Evolutionary conservation across 139 green algal species (phyloP).

Genomic region (Chlorella sp.): DNA sequence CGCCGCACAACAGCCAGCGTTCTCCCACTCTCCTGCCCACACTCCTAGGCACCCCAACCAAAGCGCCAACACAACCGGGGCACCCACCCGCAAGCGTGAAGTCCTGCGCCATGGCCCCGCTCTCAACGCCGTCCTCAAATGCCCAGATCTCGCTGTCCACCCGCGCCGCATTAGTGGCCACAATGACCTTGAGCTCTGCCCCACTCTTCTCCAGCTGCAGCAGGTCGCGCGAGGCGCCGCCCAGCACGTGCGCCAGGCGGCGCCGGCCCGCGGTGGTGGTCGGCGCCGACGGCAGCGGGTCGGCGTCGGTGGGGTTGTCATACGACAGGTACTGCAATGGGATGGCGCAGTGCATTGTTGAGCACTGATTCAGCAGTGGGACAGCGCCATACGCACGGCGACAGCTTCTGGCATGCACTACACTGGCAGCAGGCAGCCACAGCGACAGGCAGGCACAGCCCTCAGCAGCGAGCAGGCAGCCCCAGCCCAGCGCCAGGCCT

Average conservation of each 20-base stretch:
- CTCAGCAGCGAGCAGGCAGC: too few species aligned
- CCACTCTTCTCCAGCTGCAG: slow-evolving; percentile 28
- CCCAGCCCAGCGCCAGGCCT: too few species aligned
- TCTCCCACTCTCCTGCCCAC: too few species aligned
- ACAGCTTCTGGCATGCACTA: too few species aligned
- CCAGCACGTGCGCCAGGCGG: neutral
- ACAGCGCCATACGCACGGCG: too few species aligned
- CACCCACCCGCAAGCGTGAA: slow-evolving; percentile 19
- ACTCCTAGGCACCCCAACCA: too few species aligned
- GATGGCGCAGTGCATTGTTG: neutral
- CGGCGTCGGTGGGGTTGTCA: neutral
- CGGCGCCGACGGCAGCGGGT: neutral
- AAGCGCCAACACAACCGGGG: too few species aligned
- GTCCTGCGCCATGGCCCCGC: slow-evolving; percentile 71
- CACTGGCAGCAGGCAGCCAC: too few species aligned
- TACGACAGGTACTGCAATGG: slow-evolving; percentile 16
- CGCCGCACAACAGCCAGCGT: too few species aligned
- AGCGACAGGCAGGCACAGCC: too few species aligned
- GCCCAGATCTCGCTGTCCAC: slow-evolving; percentile 36
- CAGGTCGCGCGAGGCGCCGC: neutral
- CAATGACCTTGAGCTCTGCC: slow-evolving; percentile 6
- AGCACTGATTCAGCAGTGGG: too few species aligned
- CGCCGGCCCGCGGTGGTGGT: neutral
- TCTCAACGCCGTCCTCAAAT: slow-evolving; percentile 88
- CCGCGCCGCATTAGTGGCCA: slow-evolving; percentile 5